Conservation (phyloP, 169 alveolate species). For the Sarcocystis neurona region DNA sequence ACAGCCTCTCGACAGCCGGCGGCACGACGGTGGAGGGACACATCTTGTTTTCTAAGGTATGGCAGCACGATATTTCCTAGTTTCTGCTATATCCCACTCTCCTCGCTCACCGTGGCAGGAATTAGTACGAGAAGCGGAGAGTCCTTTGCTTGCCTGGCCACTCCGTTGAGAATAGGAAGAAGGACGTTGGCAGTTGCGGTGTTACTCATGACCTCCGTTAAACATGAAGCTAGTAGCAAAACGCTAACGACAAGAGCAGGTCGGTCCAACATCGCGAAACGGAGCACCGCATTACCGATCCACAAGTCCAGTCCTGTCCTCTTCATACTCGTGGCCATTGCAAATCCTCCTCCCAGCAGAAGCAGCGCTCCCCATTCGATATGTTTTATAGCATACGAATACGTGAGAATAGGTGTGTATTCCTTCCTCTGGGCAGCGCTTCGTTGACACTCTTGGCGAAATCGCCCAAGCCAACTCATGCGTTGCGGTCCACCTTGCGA, state of each 20-base stretch:
- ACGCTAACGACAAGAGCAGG: slow-evolving; percentile 43
- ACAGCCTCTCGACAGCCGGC: too few relatives aligned
- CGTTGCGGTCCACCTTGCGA: too few relatives aligned
- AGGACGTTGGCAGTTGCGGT: slow-evolving; percentile 58
- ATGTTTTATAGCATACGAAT: slow-evolving; percentile 31
- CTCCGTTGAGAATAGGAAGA: slow-evolving; percentile 42
- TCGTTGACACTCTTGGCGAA: too few relatives aligned
- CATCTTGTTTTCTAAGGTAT: too few relatives aligned
- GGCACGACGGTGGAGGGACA: too few relatives aligned
- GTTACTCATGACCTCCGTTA: slow-evolving; percentile 58
- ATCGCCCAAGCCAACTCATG: too few relatives aligned
- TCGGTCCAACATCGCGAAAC: background rate
- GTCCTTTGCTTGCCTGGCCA: slow-evolving; percentile 22
- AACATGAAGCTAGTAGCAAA: slow-evolving; percentile 1
- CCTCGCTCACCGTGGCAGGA: slow-evolving; percentile 41
- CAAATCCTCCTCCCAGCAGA: slow-evolving; percentile 57
- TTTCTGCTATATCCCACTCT: background rate
- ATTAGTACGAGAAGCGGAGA: slow-evolving; percentile 46
- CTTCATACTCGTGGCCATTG: slow-evolving; percentile 9
- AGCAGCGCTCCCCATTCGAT: slow-evolving; percentile 58
- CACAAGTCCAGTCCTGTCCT: slow-evolving; percentile 49
- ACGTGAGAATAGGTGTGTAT: slow-evolving; percentile 30
- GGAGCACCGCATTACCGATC: slow-evolving; percentile 14
- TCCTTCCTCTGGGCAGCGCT: too few relatives aligned
- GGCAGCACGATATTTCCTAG: too few relatives aligned